Conservation (phyloP, 441 rosid species). For the Daphne laureola region DNA sequence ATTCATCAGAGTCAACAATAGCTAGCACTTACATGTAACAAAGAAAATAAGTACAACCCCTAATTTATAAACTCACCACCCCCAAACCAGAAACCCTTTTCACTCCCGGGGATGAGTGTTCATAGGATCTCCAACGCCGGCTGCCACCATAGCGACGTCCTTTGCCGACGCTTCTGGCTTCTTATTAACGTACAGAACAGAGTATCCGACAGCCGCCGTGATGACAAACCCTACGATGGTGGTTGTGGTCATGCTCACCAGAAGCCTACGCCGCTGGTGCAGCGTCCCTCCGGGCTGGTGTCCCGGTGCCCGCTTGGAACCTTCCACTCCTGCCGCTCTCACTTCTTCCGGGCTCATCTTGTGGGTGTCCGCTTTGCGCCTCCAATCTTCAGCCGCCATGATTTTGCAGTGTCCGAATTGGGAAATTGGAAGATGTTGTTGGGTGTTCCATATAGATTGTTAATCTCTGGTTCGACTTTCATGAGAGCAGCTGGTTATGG, state of each 20-base stretch:
- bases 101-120: constrained; percentile 59
- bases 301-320: constrained; percentile 52
- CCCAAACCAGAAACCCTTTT: too few species aligned
- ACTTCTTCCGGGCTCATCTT: constrained; percentile 47
- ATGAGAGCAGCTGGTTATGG: too few species aligned
- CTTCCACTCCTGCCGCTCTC: constrained; percentile 44
- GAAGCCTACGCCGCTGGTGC: constrained; percentile 58
- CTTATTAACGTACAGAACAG: constrained; percentile 37
- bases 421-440: too few species aligned
- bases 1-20: too few species aligned
- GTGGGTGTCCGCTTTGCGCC: constrained; percentile 47
- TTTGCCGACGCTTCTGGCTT: constrained; percentile 51
- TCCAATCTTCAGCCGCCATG: constrained; percentile 31
- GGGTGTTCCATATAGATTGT: too few species aligned
- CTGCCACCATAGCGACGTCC: constrained; percentile 47
- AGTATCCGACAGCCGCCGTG: constrained; percentile 36
- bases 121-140: constrained; percentile 33
- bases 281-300: constrained; percentile 42
- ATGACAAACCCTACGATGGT: constrained; percentile 41
- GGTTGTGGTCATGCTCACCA: constrained; percentile 44
- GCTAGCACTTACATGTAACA: too few species aligned
- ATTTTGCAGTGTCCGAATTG: too few species aligned
- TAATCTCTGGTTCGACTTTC: too few species aligned
- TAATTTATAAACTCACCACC: too few species aligned
- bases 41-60: too few species aligned